These are phyloP conservation scores for Cryoendolithus antarcticus DNA, from an alignment of 2,329 filamentous ascomycete species.

Conservation along the genomic window DNA sequence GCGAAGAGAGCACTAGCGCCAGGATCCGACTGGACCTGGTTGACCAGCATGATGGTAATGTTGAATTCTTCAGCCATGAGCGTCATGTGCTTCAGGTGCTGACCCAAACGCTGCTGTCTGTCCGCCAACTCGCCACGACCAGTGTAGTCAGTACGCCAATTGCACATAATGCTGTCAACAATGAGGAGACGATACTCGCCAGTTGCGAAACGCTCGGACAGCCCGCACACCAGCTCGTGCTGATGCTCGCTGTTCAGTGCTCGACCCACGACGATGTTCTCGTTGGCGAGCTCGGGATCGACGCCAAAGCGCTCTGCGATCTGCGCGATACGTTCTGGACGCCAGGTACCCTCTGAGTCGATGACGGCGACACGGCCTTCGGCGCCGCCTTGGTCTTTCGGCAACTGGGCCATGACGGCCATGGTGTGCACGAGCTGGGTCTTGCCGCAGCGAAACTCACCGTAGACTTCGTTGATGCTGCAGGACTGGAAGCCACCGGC, in stretches of 20 bases:
- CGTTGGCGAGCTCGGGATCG: conserved; percentile 46
- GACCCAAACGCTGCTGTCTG: conserved; percentile 54
- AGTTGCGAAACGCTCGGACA: conserved; percentile 48
- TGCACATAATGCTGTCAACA: conserved; percentile 59
- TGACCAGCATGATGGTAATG: conserved; percentile 52
- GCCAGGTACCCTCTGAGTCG: conserved; percentile 52
- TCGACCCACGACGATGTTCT: conserved; percentile 56
- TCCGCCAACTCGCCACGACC: conserved; percentile 57
- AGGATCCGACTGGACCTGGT: conserved; percentile 60
- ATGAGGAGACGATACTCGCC: conserved; percentile 55
- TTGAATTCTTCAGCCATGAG: conserved; percentile 63
- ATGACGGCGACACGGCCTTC: conserved; percentile 60
- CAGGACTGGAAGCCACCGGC: conserved; percentile 58
- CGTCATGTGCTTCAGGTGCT: conserved; percentile 50
- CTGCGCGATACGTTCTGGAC: conserved; percentile 54
- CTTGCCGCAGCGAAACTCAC: conserved; percentile 55
- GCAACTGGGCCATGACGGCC: conserved; percentile 48
- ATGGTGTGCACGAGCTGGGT: conserved; percentile 59
- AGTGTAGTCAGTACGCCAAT: conserved; percentile 55
- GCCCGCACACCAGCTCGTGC: conserved; percentile 49
- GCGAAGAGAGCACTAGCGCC: conserved; percentile 56
- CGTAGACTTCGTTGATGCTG: conserved; percentile 55
- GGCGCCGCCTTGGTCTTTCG: conserved; percentile 48
- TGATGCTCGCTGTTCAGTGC: conserved; percentile 56
- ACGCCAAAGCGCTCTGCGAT: conserved; percentile 55